Conservation (phyloP, 2,329 filamentous ascomycete genomes). For the Myriosclerotinia scirpicola region DNA sequence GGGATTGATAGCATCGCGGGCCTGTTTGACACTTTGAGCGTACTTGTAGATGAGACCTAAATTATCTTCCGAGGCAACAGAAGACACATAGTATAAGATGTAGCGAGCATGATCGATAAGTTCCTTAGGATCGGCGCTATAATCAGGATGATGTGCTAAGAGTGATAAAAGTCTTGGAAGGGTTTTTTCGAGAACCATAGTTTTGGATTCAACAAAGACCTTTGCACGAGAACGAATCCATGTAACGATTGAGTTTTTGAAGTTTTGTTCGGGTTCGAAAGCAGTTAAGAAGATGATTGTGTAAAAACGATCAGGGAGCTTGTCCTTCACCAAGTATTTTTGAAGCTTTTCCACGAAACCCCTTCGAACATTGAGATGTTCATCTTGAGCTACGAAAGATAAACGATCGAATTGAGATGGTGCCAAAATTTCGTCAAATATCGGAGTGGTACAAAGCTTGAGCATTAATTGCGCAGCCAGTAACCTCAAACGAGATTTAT, state of each 20-base stretch:
- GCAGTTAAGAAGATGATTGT: constrained; percentile 87
- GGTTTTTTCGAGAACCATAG: constrained; percentile 72
- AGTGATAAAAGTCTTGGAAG: constrained; percentile 83
- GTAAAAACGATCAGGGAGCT: constrained; percentile 76
- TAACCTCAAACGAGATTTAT: constrained; percentile 79
- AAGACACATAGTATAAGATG: constrained; percentile 82
- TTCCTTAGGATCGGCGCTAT: constrained; percentile 63
- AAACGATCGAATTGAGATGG: constrained; percentile 77
- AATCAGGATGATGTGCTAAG: constrained; percentile 92
- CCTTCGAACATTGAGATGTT: constrained; percentile 68
- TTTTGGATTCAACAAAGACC: constrained; percentile 58
- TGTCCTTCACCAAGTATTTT: constrained; percentile 78
- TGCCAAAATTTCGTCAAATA: constrained; percentile 73
- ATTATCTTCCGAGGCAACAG: constrained; percentile 82
- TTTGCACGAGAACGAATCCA: constrained; percentile 85
- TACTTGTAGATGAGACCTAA: constrained; percentile 87
- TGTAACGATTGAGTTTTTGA: constrained; percentile 75
- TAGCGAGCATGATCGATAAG: constrained; percentile 83
- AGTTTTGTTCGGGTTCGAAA: constrained; percentile 76
- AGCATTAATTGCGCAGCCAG: constrained; percentile 76
- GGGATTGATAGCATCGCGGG: constrained; percentile 73
- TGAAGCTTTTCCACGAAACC: constrained; percentile 83
- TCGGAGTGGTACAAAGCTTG: constrained; percentile 77
- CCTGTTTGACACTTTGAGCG: constrained; percentile 89
- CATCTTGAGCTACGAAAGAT: constrained; percentile 78